Percentiles rank a stretch among this genome's conserved stretches.
phyloP scores from a whole-genome alignment of 768 basidiomycete species.

The Mycena amicta region DNA sequence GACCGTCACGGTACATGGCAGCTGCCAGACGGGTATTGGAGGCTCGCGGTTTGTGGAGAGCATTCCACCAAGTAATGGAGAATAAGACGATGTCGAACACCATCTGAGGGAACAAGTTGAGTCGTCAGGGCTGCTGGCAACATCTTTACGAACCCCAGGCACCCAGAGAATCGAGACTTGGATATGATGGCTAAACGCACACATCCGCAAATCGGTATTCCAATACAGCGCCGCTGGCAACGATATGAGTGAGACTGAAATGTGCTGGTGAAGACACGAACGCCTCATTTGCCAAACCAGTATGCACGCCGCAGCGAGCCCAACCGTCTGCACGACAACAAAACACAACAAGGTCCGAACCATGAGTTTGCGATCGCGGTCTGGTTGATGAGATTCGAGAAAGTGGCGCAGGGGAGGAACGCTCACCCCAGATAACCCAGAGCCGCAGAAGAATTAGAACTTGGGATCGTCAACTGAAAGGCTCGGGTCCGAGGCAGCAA shows the following conservation, averaged over 20 bases:
- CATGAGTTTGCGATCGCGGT: conserved; percentile 17
- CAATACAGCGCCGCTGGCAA: not conserved
- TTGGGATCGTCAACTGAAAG: not conserved
- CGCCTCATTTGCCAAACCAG: conserved; percentile 12
- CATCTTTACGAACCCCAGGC: conserved; percentile 9
- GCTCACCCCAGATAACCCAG: conserved; percentile 22
- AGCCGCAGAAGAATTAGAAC: conserved; percentile 23
- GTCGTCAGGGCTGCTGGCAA: not conserved
- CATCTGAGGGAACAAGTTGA: not conserved
- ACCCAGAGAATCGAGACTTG: conserved; percentile 13
- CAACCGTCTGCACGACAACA: conserved; percentile 5
- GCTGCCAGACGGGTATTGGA: conserved; percentile 6
- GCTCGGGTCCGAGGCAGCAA: not conserved
- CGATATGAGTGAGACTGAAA: not conserved
- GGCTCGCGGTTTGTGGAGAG: conserved; percentile 13
- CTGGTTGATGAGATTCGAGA: not conserved
- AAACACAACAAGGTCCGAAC: conserved; percentile 6
- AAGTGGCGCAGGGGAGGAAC: not conserved
- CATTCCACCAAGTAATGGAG: conserved; percentile 17
- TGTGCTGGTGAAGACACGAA: not conserved
- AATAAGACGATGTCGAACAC: conserved; percentile 16
- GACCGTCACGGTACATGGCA: conserved; percentile 15
- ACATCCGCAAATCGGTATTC: not conserved
- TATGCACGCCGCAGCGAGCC: not conserved
- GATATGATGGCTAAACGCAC: not conserved